phyloP scores from a whole-genome alignment of 371 early-diverging fungal genomes.

The Apophysomyces variabilis region DNA sequence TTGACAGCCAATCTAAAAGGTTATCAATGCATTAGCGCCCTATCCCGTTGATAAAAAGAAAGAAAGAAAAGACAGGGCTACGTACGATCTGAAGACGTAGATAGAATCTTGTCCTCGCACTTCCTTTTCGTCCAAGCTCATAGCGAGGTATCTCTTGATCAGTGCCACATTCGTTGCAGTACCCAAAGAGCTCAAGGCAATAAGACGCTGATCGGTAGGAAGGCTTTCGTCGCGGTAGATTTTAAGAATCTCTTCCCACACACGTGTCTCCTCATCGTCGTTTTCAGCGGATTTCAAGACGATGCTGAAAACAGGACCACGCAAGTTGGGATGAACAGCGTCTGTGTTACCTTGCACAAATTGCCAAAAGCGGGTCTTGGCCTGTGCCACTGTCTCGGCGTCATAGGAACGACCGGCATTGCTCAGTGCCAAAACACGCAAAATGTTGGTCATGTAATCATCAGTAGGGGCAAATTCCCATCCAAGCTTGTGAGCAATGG shows the following conservation, averaged over 20 bases:
- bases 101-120: slow-evolving; percentile 87
- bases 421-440: slow-evolving; percentile 50
- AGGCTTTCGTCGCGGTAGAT: slow-evolving; percentile 72
- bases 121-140: slow-evolving; percentile 68
- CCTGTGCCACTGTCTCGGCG: slow-evolving; percentile 37
- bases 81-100: slow-evolving; percentile 56
- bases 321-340: slow-evolving; percentile 84
- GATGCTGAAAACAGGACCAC: slow-evolving; percentile 79
- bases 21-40: neutral
- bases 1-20: slow-evolving; percentile 54
- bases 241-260: slow-evolving; percentile 74
- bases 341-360: slow-evolving; percentile 44
- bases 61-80: neutral
- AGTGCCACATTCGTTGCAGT: slow-evolving; percentile 62
- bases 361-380: slow-evolving; percentile 51
- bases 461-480: slow-evolving; percentile 58
- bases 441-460: slow-evolving; percentile 53
- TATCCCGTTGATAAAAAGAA: neutral
- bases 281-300: slow-evolving; percentile 72
- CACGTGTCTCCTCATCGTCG: slow-evolving; percentile 58
- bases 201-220: slow-evolving; percentile 77
- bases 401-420: slow-evolving; percentile 52
- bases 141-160: slow-evolving; percentile 63
- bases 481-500: slow-evolving; percentile 63
- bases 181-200: slow-evolving; percentile 82